These are phyloP conservation scores for Phytophthora megakarya DNA, from an alignment of 352 stramenopile genomes.

Conservation along the genomic window DNA sequence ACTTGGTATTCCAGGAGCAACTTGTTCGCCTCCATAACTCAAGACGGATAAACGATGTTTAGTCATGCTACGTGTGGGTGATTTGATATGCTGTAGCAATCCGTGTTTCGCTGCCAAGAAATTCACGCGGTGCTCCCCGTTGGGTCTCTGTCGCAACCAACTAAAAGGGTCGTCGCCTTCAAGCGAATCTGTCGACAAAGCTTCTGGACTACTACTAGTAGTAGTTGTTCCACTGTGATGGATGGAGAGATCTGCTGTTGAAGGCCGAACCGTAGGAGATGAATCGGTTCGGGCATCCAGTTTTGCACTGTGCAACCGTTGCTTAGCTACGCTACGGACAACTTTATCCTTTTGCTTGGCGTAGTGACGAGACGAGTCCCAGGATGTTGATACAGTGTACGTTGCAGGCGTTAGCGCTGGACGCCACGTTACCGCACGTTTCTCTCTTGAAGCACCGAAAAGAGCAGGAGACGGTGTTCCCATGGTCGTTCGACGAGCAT, in stretches of 20 bases:
- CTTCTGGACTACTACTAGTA: no score
- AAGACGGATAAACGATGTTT: constrained; percentile 4
- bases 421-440: constrained; percentile 55
- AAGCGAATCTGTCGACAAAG: background rate
- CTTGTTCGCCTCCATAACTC: constrained; percentile 1
- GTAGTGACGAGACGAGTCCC: constrained; percentile 64
- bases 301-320: constrained; percentile 20
- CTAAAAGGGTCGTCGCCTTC: constrained; percentile 55
- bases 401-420: constrained; percentile 44
- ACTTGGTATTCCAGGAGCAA: constrained; percentile 7
- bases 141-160: constrained; percentile 53
- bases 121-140: constrained; percentile 62
- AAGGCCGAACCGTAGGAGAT: constrained; percentile 19
- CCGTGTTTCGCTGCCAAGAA: constrained; percentile 51
- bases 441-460: constrained; percentile 51
- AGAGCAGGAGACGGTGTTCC: constrained; percentile 40
- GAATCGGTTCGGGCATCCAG: constrained; percentile 20
- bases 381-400: constrained; percentile 44
- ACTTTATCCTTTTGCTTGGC: constrained; percentile 59
- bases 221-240: constrained; percentile 1
- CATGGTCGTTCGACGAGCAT: constrained; percentile 1
- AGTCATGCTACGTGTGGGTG: constrained; percentile 14
- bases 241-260: background rate
- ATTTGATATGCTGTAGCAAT: constrained; percentile 44
- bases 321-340: constrained; percentile 26